A percentile compares a stretch with the other conserved stretches of the same genome.
phyloP scores from a whole-genome alignment of 352 stramenopile genomes.

The Globisporangium nodosum region DNA sequence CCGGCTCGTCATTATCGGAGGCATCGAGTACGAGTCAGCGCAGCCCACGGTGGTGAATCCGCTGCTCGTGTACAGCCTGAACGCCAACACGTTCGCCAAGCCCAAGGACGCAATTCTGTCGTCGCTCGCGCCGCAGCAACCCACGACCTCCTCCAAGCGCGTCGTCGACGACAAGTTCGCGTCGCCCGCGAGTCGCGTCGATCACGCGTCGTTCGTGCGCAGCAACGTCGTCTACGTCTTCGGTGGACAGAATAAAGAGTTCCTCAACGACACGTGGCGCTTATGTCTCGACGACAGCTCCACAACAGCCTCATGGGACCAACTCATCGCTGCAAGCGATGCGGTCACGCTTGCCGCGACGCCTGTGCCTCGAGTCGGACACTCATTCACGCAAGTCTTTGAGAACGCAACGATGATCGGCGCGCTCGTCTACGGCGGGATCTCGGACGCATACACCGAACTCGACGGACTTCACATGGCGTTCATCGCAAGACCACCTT shows the following conservation, averaged over 20 bases:
- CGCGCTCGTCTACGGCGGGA: slow-evolving; percentile 39
- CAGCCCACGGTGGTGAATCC: slow-evolving; percentile 53
- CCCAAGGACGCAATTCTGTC: slow-evolving; percentile 51
- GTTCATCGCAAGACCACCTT: slow-evolving; percentile 28
- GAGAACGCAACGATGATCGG: slow-evolving; percentile 37
- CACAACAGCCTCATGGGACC: slow-evolving; percentile 37
- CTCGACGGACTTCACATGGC: slow-evolving; percentile 35
- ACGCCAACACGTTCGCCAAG: slow-evolving; percentile 30
- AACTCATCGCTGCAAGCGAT: slow-evolving; percentile 40
- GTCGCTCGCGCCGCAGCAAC: slow-evolving; percentile 16
- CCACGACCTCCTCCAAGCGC: not conserved
- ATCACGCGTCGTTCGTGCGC: slow-evolving; percentile 44
- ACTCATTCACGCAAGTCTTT: slow-evolving; percentile 53
- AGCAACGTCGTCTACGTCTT: slow-evolving; percentile 39
- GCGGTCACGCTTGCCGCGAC: slow-evolving; percentile 15
- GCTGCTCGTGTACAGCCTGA: slow-evolving; percentile 46
- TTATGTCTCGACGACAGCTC: slow-evolving; percentile 40
- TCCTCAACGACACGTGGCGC: slow-evolving; percentile 61
- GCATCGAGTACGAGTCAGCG: slow-evolving; percentile 64
- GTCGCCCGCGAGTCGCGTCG: slow-evolving; percentile 47
- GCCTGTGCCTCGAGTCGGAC: slow-evolving; percentile 42
- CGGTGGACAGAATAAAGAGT: slow-evolving; percentile 46
- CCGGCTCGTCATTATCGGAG: slow-evolving; percentile 48
- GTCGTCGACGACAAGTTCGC: slow-evolving; percentile 44
- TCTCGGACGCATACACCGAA: slow-evolving; percentile 42